phyloP scores from a whole-genome alignment of 106 monocot genomes.

The Gastrodia elata region DNA sequence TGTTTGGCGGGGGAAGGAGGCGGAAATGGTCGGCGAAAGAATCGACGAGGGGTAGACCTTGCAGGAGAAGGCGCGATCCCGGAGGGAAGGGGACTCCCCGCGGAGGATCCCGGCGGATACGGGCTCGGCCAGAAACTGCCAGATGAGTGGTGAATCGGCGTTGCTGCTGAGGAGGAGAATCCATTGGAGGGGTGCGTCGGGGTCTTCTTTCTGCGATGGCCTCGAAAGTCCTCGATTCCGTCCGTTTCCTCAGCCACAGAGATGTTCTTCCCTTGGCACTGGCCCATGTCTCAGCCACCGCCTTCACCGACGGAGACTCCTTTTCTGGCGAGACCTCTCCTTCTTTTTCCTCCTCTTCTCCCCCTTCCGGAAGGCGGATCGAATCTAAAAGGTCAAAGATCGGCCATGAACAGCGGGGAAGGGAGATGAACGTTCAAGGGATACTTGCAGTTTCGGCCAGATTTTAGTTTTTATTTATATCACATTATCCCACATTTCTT shows the following conservation, averaged over 20 bases:
- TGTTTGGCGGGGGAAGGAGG: slow-evolving; percentile 49
- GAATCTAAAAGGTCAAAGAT: slow-evolving; percentile 7
- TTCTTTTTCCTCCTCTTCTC: neutral
- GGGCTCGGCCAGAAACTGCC: slow-evolving; percentile 23
- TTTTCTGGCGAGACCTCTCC: neutral
- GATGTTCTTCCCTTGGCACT: slow-evolving; percentile 24
- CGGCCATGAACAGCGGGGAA: neutral
- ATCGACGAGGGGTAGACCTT: slow-evolving; percentile 34
- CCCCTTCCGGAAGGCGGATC: neutral
- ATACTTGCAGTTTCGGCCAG: too few relatives aligned
- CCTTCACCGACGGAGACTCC: neutral
- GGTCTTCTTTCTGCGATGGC: neutral
- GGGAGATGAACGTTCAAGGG: neutral
- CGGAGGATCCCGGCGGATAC: slow-evolving; percentile 7
- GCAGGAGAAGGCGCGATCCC: slow-evolving; percentile 22
- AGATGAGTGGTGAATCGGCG: slow-evolving; percentile 12
- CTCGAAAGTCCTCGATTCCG: neutral
- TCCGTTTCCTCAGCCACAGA: slow-evolving; percentile 10
- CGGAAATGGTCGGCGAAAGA: slow-evolving; percentile 57
- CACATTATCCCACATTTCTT: too few relatives aligned
- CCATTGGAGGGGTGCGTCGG: slow-evolving; percentile 1
- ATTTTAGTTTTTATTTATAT: too few relatives aligned
- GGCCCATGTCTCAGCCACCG: slow-evolving; percentile 14
- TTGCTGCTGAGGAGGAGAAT: neutral
- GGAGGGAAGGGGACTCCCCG: slow-evolving; percentile 17